phyloP scores from a whole-genome alignment of 805 yeast species.

The Ascoidea asiatica region DNA sequence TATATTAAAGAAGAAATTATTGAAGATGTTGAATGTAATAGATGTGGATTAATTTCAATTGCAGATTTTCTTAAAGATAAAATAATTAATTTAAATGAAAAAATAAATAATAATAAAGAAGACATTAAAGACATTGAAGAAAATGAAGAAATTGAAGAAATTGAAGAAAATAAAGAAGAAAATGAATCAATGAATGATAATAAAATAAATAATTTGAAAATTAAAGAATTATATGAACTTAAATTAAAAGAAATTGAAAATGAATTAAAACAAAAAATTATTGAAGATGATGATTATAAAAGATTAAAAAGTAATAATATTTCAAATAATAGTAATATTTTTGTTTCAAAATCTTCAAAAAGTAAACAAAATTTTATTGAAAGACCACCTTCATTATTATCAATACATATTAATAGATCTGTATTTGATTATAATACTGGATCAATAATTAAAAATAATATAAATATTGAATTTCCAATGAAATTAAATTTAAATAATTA shows the following conservation, averaged over 20 bases:
- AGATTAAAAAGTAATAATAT: slow-evolving; percentile 61
- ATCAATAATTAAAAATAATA: slow-evolving; percentile 69
- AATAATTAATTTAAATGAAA: slow-evolving; percentile 9
- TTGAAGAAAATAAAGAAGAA: slow-evolving; percentile 66
- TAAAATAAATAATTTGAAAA: slow-evolving; percentile 19
- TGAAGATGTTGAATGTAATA: slow-evolving; percentile 87
- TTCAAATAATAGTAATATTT: no score
- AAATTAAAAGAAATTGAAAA: slow-evolving; percentile 34
- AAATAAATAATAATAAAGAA: slow-evolving; percentile 13
- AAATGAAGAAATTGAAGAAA: slow-evolving; percentile 61
- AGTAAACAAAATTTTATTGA: slow-evolving; percentile 72
- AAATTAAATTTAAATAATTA: slow-evolving; percentile 53
- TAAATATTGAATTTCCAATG: slow-evolving; percentile 67
- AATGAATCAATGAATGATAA: slow-evolving; percentile 60
- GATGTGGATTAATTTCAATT: slow-evolving; percentile 70
- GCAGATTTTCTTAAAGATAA: slow-evolving; percentile 32
- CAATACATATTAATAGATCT: slow-evolving; percentile 84
- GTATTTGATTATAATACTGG: slow-evolving; percentile 84
- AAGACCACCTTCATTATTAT: slow-evolving; percentile 70
- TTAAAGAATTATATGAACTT: not conserved
- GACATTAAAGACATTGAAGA: slow-evolving; percentile 18
- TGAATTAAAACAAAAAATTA: slow-evolving; percentile 52
- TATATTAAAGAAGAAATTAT: slow-evolving; percentile 77
- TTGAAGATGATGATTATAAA: slow-evolving; percentile 70
- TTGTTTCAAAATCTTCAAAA: slow-evolving; percentile 62